Percentiles rank a stretch among this genome's conserved stretches.
These are phyloP conservation scores for Phytophthora fragariaefolia DNA, from an alignment of 352 stramenopile genomes.

Conservation along the genomic window DNA sequence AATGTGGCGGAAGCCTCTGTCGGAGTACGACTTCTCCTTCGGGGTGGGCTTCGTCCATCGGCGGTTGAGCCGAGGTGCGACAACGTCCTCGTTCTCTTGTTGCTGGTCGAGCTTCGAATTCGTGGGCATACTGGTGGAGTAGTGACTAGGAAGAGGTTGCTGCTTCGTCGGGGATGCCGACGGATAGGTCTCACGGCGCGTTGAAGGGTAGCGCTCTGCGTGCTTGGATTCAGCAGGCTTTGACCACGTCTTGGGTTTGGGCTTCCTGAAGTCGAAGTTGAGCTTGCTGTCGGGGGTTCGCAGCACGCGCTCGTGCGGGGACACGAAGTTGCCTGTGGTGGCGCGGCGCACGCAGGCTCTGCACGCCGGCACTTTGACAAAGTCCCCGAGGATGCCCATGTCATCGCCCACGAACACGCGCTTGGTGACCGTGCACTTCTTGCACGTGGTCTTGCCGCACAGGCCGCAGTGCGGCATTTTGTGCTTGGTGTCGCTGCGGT, in stretches of 20 bases:
- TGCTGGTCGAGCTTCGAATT: conserved; percentile 12
- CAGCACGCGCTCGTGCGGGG: conserved; percentile 30
- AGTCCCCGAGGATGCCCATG: conserved; percentile 50
- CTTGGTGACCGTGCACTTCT: conserved; percentile 52
- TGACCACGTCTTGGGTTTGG: conserved; percentile 12
- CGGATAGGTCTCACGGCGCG: conserved; percentile 19
- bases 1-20: conserved; percentile 6
- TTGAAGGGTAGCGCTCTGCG: not conserved
- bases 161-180: not conserved
- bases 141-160: not conserved
- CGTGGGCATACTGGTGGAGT: conserved; percentile 23
- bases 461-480: conserved; percentile 54
- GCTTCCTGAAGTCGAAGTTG: conserved; percentile 28
- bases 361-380: conserved; percentile 51
- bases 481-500: conserved; percentile 39
- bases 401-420: conserved; percentile 54
- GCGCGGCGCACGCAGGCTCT: conserved; percentile 47
- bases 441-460: conserved; percentile 56
- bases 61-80: conserved; percentile 1
- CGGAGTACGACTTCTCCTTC: conserved; percentile 20
- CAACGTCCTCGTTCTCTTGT: conserved; percentile 13
- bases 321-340: conserved; percentile 37
- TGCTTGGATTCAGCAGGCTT: conserved; percentile 1
- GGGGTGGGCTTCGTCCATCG: conserved; percentile 20
- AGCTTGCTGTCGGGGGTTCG: conserved; percentile 18